phyloP scores from a whole-genome alignment of 139 green algal genomes.

The Closterium sp. region DNA sequence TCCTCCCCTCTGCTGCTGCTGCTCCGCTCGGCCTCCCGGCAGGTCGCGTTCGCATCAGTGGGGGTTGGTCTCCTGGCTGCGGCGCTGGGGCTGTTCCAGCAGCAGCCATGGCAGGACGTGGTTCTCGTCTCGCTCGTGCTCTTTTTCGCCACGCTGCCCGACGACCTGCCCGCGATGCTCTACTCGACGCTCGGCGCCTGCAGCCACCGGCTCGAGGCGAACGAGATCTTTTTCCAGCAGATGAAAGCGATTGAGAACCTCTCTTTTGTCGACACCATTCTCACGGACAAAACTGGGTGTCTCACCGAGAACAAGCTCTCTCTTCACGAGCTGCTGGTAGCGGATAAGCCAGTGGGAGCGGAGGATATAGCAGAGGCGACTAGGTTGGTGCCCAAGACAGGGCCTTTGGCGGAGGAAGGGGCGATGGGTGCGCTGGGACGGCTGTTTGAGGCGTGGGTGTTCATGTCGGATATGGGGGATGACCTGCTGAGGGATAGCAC shows the following conservation, averaged over 20 bases:
- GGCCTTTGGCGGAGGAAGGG: neutral
- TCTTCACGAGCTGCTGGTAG: neutral
- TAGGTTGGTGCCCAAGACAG: neutral
- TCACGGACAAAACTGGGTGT: neutral
- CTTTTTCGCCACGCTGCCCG: neutral
- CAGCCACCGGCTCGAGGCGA: neutral
- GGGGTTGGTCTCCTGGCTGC: neutral
- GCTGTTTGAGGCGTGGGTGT: slow-evolving; percentile 6
- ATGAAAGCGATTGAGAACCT: neutral
- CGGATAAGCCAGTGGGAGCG: neutral
- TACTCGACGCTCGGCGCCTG: neutral
- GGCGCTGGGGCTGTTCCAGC: neutral
- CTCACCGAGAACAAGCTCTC: neutral
- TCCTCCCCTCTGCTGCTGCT: neutral
- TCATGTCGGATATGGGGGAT: slow-evolving; percentile 12
- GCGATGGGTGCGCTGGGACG: neutral
- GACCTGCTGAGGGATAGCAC: neutral
- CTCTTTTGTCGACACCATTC: neutral
- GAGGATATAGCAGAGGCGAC: neutral
- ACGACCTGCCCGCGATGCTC: neutral
- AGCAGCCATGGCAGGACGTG: neutral
- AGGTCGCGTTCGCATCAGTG: neutral
- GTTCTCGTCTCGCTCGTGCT: neutral
- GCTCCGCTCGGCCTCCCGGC: neutral
- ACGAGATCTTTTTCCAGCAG: neutral